Evolutionary conservation across 805 yeast genomes (phyloP).

Genomic region (Tetrapisispora nanseiensis): DNA sequence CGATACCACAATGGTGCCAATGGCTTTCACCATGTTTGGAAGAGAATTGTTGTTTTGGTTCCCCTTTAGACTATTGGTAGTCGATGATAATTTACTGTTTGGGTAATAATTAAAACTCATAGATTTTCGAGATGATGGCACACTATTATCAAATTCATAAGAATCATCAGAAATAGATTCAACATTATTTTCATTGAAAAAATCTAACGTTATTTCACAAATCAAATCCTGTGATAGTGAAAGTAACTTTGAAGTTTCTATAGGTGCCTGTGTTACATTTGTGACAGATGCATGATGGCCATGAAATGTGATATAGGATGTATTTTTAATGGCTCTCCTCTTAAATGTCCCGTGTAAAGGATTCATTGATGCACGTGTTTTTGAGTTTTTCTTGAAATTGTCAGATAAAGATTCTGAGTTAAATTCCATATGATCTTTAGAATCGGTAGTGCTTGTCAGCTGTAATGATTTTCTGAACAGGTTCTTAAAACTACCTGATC

Average conservation of each 20-base stretch:
- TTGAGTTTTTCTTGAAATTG: constrained; percentile 48
- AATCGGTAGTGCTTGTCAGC: not conserved
- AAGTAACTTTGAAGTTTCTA: constrained; percentile 50
- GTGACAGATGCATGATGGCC: constrained; percentile 70
- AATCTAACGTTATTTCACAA: constrained; percentile 44
- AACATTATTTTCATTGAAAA: constrained; percentile 7
- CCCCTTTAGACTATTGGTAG: not conserved
- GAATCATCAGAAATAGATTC: not conserved
- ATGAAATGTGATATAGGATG: constrained; percentile 59
- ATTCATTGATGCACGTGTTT: not conserved
- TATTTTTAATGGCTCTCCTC: constrained; percentile 34
- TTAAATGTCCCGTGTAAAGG: not conserved
- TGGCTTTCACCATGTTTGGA: constrained; percentile 24
- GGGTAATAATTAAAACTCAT: not conserved
- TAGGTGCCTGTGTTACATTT: constrained; percentile 69
- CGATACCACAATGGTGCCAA: constrained; percentile 53
- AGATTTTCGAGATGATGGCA: constrained; percentile 1
- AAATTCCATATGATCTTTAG: not conserved
- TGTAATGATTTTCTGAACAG: constrained; percentile 7
- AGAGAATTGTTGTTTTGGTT: not conserved
- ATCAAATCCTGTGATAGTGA: constrained; percentile 72
- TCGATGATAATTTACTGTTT: not conserved
- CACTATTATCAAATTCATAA: not conserved
- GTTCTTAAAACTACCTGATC: constrained; percentile 11
- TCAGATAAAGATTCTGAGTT: not conserved